Percentiles rank a stretch among this genome's conserved stretches.
phyloP scores from a whole-genome alignment of 140 eudicot species.

The Anethum foeniculum region DNA sequence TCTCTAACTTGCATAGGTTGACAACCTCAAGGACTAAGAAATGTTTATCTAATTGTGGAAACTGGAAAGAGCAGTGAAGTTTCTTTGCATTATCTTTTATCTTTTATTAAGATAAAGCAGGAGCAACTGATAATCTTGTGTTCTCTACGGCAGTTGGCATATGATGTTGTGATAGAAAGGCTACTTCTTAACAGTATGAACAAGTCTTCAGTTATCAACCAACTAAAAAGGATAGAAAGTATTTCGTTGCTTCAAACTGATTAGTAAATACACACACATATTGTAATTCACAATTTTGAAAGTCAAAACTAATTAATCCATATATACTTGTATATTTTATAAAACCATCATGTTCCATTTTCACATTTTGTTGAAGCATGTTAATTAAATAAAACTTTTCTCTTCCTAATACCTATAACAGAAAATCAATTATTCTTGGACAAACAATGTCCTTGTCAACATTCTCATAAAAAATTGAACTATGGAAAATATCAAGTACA shows the following conservation, averaged over 20 bases:
- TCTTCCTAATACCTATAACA: too few relatives aligned
- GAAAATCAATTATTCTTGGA: background rate
- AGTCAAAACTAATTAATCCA: too few relatives aligned
- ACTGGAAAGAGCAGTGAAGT: background rate
- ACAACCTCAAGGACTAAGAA: background rate
- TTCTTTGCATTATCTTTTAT: background rate
- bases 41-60: background rate
- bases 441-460: background rate
- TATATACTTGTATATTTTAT: too few relatives aligned
- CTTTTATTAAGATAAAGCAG: background rate
- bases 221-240: background rate
- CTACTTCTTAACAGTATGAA: background rate
- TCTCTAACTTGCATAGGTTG: background rate
- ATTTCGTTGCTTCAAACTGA: background rate
- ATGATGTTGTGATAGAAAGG: background rate
- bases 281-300: too few relatives aligned
- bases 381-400: too few relatives aligned
- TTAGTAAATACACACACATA: too few relatives aligned
- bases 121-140: background rate
- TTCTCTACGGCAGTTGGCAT: background rate
- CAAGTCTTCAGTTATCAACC: background rate
- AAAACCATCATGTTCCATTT: too few relatives aligned
- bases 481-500: background rate
- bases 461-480: background rate
- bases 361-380: too few relatives aligned